A percentile compares a stretch with the other conserved stretches of the same genome.
phyloP scores from a whole-genome alignment of 805 yeast genomes.

The Pichia sporocuriosa region DNA sequence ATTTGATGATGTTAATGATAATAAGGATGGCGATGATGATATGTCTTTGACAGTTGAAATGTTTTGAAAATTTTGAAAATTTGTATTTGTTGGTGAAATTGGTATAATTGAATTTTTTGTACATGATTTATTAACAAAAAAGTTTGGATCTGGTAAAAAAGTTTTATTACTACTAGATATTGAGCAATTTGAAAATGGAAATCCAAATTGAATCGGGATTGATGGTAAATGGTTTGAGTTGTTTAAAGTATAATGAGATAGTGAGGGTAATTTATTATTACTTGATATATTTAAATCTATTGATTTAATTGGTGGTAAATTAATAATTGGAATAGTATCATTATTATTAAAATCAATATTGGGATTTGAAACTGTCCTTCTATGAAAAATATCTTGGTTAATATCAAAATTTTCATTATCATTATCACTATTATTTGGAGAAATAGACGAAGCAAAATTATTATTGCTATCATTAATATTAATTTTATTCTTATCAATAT shows the following conservation, averaged over 20 bases:
- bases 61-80: neutral
- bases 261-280: neutral
- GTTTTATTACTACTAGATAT: neutral
- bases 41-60: no score
- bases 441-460: no score
- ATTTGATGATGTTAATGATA: no score
- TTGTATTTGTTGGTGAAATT: neutral
- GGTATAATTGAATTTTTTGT: neutral
- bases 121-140: neutral
- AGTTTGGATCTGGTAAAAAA: neutral
- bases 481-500: no score
- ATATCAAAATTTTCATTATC: no score
- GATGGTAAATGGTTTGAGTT: neutral
- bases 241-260: slow-evolving; percentile 1
- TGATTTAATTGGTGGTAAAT: slow-evolving; percentile 5
- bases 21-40: no score
- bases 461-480: no score
- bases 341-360: neutral
- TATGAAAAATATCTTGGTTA: no score
- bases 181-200: neutral
- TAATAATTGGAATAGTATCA: neutral
- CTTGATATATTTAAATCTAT: neutral
- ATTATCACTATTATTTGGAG: no score
- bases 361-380: slow-evolving; percentile 1
- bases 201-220: neutral